These are phyloP conservation scores for Globisporangium rhizosaccharum DNA, from an alignment of 352 stramenopile genomes.

Conservation along the genomic window DNA sequence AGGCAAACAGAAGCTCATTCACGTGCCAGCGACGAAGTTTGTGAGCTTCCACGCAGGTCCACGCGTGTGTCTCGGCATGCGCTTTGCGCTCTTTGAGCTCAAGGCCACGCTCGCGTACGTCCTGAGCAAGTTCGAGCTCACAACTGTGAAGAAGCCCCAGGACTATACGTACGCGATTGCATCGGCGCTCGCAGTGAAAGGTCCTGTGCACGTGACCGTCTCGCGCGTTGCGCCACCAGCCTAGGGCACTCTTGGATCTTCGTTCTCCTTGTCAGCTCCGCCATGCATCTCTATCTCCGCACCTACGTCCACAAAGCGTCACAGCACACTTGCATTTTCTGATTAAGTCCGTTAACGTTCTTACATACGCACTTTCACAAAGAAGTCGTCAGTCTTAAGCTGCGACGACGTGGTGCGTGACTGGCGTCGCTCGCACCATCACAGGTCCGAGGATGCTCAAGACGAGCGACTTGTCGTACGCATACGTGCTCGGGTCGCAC, in stretches of 20 bases:
- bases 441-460: slow-evolving; percentile 1
- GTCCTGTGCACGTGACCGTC: slow-evolving; percentile 24
- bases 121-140: slow-evolving; percentile 39
- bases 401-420: background rate
- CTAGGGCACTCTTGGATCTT: too few species aligned
- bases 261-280: too few species aligned
- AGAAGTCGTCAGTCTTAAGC: background rate
- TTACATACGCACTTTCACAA: too few species aligned
- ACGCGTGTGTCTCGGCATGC: slow-evolving; percentile 41
- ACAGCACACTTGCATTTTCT: background rate
- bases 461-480: slow-evolving; percentile 14
- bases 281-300: too few species aligned
- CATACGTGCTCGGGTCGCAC: slow-evolving; percentile 6
- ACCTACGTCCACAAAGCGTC: background rate
- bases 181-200: slow-evolving; percentile 26
- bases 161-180: slow-evolving; percentile 37
- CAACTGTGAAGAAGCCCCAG: slow-evolving; percentile 29
- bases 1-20: slow-evolving; percentile 13
- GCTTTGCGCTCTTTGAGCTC: slow-evolving; percentile 48
- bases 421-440: slow-evolving; percentile 2
- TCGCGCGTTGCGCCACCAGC: background rate
- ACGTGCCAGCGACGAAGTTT: slow-evolving; percentile 19
- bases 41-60: slow-evolving; percentile 36
- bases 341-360: background rate
- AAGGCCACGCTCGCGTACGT: slow-evolving; percentile 24